Evolutionary conservation across 441 rosid species (phyloP), one percentile per base, ranked within the genome.

Genomic region (Populus trichocarpa): DNA sequence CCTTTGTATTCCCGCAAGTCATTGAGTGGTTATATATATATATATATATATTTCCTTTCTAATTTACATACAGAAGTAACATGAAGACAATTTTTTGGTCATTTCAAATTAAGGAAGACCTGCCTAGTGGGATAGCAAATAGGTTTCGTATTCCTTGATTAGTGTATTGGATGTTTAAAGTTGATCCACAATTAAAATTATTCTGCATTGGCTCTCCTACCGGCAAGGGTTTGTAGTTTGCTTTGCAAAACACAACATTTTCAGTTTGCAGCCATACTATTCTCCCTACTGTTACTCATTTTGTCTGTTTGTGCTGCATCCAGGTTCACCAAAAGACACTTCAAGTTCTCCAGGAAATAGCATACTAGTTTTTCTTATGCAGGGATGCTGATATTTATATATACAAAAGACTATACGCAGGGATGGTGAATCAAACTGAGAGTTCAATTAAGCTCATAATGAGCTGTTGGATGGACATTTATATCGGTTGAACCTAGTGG

Each of bases 241-340:
- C 40, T 57, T 78, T 25, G 12, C 30, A 35, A 4, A 8, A 3
- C 42, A 68, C 38, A 42, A 25, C 61, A 26, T 74, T 28, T 50
- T 40, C 50, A 25, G 33, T 69, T 67, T 14, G 11, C 5, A 0
- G 67, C n/a, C 32, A 5, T 16, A 71, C 50, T 65, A 36, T 36
- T 74, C 7, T 33, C 65, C 64, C 53, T 75, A 14, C 5, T 8
- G 16, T 12, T 40, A 72, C 79, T 69, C 23, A 65, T 71, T 38
- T 16, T n/a, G 64, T 80, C 75, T 67, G 50, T 75, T 75, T 69
- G 59, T 78, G 78, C 68, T 83, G 66, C 69, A 69, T 74, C 59
- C 85, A 94, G 98, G 99, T 94, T 82, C 99, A 94, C 85, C 91
- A 94, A 79, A 93, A 93, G 81, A 96, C 99, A 6, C 92, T 96